A percentile compares a stretch with the other conserved stretches of the same genome.
phyloP scores from a whole-genome alignment of 768 basidiomycete species.

The Cystobasidium tubakii region DNA sequence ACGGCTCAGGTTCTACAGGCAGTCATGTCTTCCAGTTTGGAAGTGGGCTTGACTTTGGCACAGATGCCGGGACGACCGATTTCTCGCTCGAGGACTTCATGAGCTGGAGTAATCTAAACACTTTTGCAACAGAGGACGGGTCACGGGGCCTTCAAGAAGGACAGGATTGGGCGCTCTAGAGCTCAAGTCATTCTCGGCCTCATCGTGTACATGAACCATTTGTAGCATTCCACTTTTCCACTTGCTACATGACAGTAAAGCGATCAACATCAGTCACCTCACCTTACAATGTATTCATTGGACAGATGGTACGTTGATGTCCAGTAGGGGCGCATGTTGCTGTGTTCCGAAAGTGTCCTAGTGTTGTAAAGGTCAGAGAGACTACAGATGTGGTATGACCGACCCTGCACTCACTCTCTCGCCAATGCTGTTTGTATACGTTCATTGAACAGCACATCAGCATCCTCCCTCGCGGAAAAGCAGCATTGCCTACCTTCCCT shows the following conservation, averaged over 20 bases:
- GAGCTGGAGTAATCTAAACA: constrained; percentile 5
- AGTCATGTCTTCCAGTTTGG: neutral
- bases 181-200: no score
- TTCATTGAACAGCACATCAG: neutral
- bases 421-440: neutral
- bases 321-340: constrained; percentile 16
- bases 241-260: neutral
- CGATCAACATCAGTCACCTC: neutral
- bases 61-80: constrained; percentile 1
- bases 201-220: neutral
- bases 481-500: neutral
- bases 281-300: neutral
- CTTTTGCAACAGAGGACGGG: no score
- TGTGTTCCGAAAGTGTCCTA: constrained; percentile 26
- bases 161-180: constrained; percentile 15
- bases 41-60: neutral
- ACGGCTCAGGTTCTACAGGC: neutral
- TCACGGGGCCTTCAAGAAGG: neutral
- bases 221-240: neutral
- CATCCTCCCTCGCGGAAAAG: neutral
- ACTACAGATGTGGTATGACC: no score
- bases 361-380: neutral
- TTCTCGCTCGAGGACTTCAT: constrained; percentile 23
- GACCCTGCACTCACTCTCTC: constrained; percentile 3
- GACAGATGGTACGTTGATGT: neutral